These are phyloP conservation scores for Pyrenopolyporus hunteri DNA, from an alignment of 495 filamentous ascomycete species.

Conservation along the genomic window DNA sequence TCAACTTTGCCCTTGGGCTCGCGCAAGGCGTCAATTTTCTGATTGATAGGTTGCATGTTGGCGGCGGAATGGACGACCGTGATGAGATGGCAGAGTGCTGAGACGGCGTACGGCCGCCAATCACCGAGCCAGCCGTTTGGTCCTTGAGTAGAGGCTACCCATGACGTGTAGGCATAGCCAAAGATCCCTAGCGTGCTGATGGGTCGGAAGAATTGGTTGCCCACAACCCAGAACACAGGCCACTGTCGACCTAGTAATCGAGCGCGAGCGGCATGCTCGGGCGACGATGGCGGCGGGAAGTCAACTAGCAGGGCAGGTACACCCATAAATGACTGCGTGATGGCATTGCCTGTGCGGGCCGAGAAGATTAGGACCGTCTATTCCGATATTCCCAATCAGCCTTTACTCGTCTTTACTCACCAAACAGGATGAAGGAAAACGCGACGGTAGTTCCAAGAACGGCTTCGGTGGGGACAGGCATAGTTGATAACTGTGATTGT, in stretches of 20 bases:
- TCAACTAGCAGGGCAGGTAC: slow-evolving; percentile 54
- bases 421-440: slow-evolving; percentile 54
- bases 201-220: slow-evolving; percentile 57
- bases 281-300: slow-evolving; percentile 50
- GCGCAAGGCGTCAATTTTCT: slow-evolving; percentile 49
- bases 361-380: slow-evolving; percentile 6
- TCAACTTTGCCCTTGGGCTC: slow-evolving; percentile 42
- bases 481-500: slow-evolving; percentile 5
- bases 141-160: slow-evolving; percentile 28
- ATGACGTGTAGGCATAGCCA: slow-evolving; percentile 51
- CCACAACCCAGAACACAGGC: slow-evolving; percentile 55
- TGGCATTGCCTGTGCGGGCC: slow-evolving; percentile 50
- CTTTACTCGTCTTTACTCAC: slow-evolving; percentile 27
- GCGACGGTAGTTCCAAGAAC: slow-evolving; percentile 48
- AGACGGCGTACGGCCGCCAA: slow-evolving; percentile 50
- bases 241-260: slow-evolving; percentile 53
- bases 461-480: slow-evolving; percentile 33
- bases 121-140: slow-evolving; percentile 35
- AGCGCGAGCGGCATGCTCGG: slow-evolving; percentile 47
- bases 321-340: slow-evolving; percentile 59
- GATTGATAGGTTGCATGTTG: slow-evolving; percentile 60
- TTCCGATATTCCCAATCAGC: too few species aligned
- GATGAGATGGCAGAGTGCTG: slow-evolving; percentile 49
- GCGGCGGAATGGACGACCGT: slow-evolving; percentile 54
- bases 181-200: slow-evolving; percentile 55